Percentiles rank a stretch among this genome's conserved stretches.
Evolutionary conservation across 2,329 filamentous ascomycete species (phyloP).

Genomic region (Hymenoscyphus salicellus): DNA sequence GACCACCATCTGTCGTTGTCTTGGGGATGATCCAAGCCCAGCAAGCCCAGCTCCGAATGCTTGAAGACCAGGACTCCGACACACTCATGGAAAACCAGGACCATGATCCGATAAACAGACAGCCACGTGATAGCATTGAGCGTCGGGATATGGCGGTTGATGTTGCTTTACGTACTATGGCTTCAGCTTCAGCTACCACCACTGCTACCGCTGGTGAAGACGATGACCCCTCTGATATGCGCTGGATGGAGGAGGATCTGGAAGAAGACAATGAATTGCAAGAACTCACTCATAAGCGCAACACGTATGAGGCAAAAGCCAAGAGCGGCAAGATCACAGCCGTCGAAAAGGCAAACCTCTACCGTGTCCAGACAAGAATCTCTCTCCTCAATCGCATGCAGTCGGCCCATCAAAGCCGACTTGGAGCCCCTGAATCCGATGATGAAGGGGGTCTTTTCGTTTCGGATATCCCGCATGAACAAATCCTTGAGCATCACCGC

Average conservation of each 20-base stretch:
- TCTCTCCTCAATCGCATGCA: neutral
- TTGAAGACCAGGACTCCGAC: neutral
- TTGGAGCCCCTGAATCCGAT: neutral
- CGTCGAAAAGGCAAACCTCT: slow-evolving; percentile 12
- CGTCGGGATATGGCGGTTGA: neutral
- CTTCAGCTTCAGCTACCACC: neutral
- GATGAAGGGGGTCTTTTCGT: neutral
- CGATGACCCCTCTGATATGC: slow-evolving; percentile 13
- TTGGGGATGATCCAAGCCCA: neutral
- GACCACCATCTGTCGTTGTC: neutral
- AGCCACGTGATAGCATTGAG: neutral
- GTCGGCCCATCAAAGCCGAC: neutral
- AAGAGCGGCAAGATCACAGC: neutral
- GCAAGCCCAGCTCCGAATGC: neutral
- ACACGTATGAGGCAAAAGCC: slow-evolving; percentile 9
- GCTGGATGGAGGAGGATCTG: slow-evolving; percentile 23
- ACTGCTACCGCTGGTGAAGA: slow-evolving; percentile 9
- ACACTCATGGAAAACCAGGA: neutral
- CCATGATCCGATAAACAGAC: neutral
- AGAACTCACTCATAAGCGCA: neutral
- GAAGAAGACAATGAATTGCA: slow-evolving; percentile 16
- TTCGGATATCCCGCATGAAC: neutral
- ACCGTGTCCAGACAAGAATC: slow-evolving; percentile 13
- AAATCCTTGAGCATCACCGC: neutral
- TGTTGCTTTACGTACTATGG: neutral